Evolutionary conservation across 257 asterid genomes (phyloP).

Genomic region (Buddleja alternifolia): DNA sequence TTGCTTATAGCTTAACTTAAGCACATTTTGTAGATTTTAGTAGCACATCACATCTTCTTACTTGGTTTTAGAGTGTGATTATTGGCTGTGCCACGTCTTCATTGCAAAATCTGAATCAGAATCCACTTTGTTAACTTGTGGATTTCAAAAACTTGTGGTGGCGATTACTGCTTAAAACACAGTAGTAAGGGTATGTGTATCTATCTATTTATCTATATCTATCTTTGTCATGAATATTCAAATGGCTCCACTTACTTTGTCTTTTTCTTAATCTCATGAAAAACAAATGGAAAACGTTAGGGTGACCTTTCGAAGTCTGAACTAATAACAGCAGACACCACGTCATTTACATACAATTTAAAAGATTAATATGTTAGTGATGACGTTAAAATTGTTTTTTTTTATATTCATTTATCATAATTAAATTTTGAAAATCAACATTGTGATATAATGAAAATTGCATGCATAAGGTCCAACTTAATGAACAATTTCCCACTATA

Average conservation of each 20-base stretch:
- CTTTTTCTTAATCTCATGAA: background rate
- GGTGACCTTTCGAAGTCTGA: slow-evolving; percentile 35
- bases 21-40: too few species aligned
- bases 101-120: slow-evolving; percentile 30
- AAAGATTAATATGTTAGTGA: too few species aligned
- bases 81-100: background rate
- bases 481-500: too few species aligned
- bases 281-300: background rate
- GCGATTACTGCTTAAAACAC: slow-evolving; percentile 22
- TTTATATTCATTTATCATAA: too few species aligned
- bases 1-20: too few species aligned
- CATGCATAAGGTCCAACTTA: too few species aligned
- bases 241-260: slow-evolving; percentile 35
- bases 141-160: slow-evolving; percentile 27
- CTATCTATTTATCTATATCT: too few species aligned
- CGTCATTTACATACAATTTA: slow-evolving; percentile 13
- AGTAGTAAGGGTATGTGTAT: slow-evolving; percentile 19
- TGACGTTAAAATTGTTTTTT: too few species aligned
- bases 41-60: too few species aligned
- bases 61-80: background rate
- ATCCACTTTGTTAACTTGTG: slow-evolving; percentile 38
- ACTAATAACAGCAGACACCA: slow-evolving; percentile 12
- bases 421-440: too few species aligned
- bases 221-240: slow-evolving; percentile 38
- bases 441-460: too few species aligned